Evolutionary conservation across 2,329 filamentous ascomycete genomes (phyloP), one percentile per base, ranked within the genome.

Genomic region (Sclerotinia sclerotiorum): DNA sequence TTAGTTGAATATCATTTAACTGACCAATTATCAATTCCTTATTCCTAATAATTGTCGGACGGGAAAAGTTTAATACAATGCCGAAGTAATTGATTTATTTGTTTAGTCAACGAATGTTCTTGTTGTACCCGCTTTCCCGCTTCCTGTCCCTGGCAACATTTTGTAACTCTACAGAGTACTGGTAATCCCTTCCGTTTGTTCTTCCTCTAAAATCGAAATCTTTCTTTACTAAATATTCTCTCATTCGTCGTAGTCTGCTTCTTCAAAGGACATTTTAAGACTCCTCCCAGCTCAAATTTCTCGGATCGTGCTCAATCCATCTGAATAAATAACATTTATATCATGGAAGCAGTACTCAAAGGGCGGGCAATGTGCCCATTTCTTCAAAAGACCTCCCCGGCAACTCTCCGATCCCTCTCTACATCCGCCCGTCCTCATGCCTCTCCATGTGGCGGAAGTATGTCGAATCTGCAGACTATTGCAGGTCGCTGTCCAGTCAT

Each of bases 401-500:
- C 93, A 75, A 94, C 93, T 68, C 88, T 99, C 72, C 94, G 95
- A 75, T 91, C 94, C 69, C 87, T 99, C 78, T 96, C 91, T 61
- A 93, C 90, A 69, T 85, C 82, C 78, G 87, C 82, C 77, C 85
- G 83, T 21, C 57, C 46, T 74, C 72, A 75, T 48, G 76, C 85
- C 71, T 91, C 90, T 66, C 90, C 89, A 68, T 91, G 93, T 76
- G 94, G 94, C 74, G 93, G 94, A 77, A 93, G 92, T 81, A 97
- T 98, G 88, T 97, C 93, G 77, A 98, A 97, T 82, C 86, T 99
- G 76, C 95, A 98, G 84, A 88, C 95, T 74, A 88, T 97, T 77
- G 95, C 93, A 76, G 90, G 93, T 78, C 93, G 94, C 80, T 99
- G 95, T 86, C 95, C 95, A 69, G 90, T 99, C 80, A 99, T 99